A percentile compares a stretch with the other conserved stretches of the same genome.
These are phyloP conservation scores for Lachancea fermentati DNA, from an alignment of 805 yeast genomes.

Conservation along the genomic window DNA sequence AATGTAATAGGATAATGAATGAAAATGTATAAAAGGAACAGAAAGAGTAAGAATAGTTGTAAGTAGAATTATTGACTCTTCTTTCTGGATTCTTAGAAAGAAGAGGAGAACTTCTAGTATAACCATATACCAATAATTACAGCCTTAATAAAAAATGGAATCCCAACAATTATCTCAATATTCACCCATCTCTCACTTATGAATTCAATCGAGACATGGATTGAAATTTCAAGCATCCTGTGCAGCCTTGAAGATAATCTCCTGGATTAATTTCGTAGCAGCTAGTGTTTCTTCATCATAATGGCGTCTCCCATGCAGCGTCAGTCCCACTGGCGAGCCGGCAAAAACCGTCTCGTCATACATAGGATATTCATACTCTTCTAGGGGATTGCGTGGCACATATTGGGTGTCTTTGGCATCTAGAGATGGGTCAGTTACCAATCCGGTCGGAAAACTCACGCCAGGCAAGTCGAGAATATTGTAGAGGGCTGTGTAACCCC, in stretches of 20 bases:
- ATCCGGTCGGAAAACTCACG: conserved; percentile 40
- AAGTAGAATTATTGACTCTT: too few relatives aligned
- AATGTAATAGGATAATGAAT: too few relatives aligned
- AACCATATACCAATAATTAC: too few relatives aligned
- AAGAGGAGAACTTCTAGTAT: too few relatives aligned
- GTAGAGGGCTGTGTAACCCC: conserved; percentile 41
- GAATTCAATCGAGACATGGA: too few relatives aligned
- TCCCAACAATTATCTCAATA: too few relatives aligned
- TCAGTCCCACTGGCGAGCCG: conserved; percentile 52
- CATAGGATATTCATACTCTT: conserved; percentile 30
- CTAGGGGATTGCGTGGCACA: conserved; percentile 29
- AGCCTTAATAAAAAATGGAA: too few relatives aligned
- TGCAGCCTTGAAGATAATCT: not conserved
- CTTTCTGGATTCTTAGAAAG: too few relatives aligned
- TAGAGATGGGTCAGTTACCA: conserved; percentile 32
- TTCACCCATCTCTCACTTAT: too few relatives aligned
- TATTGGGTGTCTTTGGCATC: conserved; percentile 24
- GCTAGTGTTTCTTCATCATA: conserved; percentile 53
- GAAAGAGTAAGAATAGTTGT: too few relatives aligned
- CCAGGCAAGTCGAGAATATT: conserved; percentile 39
- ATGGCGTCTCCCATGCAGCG: conserved; percentile 47
- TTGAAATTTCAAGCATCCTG: not conserved
- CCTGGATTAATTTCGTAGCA: conserved; percentile 1
- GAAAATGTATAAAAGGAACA: too few relatives aligned
- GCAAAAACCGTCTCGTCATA: conserved; percentile 43